These are phyloP conservation scores for Xylaria palmicola DNA, from an alignment of 495 filamentous ascomycete genomes.

Conservation along the genomic window DNA sequence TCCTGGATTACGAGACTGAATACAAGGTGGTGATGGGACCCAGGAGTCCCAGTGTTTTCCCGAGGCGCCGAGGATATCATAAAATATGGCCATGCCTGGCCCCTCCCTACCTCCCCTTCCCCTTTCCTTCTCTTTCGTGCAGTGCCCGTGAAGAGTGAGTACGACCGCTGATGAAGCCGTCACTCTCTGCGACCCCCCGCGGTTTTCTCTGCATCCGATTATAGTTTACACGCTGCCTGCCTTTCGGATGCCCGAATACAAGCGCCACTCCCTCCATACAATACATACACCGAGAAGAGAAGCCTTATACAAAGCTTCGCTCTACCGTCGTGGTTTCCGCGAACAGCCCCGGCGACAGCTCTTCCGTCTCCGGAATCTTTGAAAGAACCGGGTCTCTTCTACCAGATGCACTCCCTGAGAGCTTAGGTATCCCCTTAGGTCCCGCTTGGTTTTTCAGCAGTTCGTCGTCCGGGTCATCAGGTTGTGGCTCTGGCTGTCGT, in stretches of 20 bases:
- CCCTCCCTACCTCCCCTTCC: too few relatives aligned
- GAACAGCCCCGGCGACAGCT: neutral
- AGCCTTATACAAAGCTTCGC: constrained; percentile 7
- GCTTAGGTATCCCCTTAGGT: neutral
- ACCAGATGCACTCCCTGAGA: neutral
- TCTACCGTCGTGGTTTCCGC: neutral
- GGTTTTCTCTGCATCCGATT: too few relatives aligned
- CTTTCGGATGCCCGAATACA: neutral
- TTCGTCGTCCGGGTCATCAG: neutral
- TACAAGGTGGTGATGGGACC: too few relatives aligned
- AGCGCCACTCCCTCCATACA: neutral
- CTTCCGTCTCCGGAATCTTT: constrained; percentile 2
- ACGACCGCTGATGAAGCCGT: too few relatives aligned
- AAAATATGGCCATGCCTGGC: too few relatives aligned
- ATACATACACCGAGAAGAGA: neutral
- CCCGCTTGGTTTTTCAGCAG: neutral
- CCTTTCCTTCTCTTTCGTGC: too few relatives aligned
- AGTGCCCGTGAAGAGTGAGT: too few relatives aligned
- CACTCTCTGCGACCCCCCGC: too few relatives aligned
- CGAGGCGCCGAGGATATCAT: too few relatives aligned
- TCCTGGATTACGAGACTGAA: too few relatives aligned
- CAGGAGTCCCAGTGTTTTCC: too few relatives aligned
- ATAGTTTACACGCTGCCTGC: neutral
- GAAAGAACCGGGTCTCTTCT: constrained; percentile 3
- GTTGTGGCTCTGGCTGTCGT: neutral